Evolutionary conservation across 306 rosid genomes (phyloP).

Genomic region (Comarum palustre): DNA sequence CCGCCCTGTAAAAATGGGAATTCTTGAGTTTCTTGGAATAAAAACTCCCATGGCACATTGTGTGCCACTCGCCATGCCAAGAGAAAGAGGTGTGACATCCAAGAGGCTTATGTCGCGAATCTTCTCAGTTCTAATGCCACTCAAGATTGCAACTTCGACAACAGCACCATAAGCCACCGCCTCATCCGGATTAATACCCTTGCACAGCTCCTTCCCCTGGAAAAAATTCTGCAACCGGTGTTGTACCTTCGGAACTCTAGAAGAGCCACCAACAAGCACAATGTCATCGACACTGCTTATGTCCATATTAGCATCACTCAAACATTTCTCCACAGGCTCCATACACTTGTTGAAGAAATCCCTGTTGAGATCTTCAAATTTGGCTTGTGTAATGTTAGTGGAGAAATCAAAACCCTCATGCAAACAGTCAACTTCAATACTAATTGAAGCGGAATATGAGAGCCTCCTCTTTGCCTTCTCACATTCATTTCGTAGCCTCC

Average conservation of each 20-base stretch:
- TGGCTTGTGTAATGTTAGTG: not conserved
- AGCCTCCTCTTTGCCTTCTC: not conserved
- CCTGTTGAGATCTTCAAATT: not conserved
- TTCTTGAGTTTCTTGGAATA: not conserved
- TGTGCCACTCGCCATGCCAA: conserved; percentile 1
- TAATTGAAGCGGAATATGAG: not conserved
- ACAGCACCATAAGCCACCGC: not conserved
- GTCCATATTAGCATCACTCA: not conserved
- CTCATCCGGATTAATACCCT: not conserved
- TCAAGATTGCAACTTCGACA: not conserved
- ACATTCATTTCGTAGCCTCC: not conserved
- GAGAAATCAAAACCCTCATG: not conserved
- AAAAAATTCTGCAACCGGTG: not conserved
- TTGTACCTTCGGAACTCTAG: not conserved
- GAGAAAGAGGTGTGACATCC: not conserved
- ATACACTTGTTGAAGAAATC: not conserved
- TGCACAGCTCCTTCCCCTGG: not conserved
- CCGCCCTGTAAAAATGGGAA: conserved; percentile 60
- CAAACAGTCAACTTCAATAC: not conserved
- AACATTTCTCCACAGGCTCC: not conserved
- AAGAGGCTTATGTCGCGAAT: not conserved
- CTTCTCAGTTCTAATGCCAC: not conserved
- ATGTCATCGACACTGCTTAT: not conserved
- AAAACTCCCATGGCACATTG: not conserved
- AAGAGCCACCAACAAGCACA: not conserved